A percentile compares a stretch with the other conserved stretches of the same genome.
phyloP scores from a whole-genome alignment of 139 green algal species.

The Coelastrella sp. region DNA sequence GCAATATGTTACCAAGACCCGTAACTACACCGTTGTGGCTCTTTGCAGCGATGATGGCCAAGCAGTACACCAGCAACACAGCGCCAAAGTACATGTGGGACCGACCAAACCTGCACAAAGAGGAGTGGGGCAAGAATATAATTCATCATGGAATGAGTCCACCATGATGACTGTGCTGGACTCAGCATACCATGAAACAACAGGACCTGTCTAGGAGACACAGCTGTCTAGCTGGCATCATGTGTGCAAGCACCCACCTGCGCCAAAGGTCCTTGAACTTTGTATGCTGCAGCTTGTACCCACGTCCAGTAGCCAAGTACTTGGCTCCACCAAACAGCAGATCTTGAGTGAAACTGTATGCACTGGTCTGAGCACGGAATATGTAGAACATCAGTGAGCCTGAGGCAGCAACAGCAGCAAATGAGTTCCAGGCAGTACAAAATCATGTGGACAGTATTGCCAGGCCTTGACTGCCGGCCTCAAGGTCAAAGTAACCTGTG shows the following conservation, averaged over 20 bases:
- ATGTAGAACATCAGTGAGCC: constrained; percentile 81
- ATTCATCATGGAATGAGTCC: constrained; percentile 9
- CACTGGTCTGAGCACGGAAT: constrained; percentile 77
- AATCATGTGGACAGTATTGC: too few species aligned
- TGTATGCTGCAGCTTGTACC: constrained; percentile 83
- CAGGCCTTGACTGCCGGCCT: too few species aligned
- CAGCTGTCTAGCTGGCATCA: too few species aligned
- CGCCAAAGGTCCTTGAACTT: constrained; percentile 67
- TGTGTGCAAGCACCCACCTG: too few species aligned
- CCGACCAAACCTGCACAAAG: constrained; percentile 61
- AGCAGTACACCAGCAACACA: constrained; percentile 71
- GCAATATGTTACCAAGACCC: background rate
- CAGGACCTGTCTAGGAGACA: too few species aligned
- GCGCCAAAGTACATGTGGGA: constrained; percentile 79
- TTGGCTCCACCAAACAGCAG: constrained; percentile 75
- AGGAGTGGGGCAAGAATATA: constrained; percentile 52
- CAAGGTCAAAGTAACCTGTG: too few species aligned
- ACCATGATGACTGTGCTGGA: background rate
- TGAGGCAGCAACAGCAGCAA: constrained; percentile 25
- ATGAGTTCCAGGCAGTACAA: background rate
- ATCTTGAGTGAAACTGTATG: constrained; percentile 71
- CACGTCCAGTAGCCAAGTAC: constrained; percentile 88
- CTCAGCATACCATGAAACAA: background rate
- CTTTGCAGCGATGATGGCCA: constrained; percentile 66
- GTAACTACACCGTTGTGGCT: background rate